phyloP scores from a whole-genome alignment of 2,329 filamentous ascomycete species.

The Penicillium fuscoglaucum region DNA sequence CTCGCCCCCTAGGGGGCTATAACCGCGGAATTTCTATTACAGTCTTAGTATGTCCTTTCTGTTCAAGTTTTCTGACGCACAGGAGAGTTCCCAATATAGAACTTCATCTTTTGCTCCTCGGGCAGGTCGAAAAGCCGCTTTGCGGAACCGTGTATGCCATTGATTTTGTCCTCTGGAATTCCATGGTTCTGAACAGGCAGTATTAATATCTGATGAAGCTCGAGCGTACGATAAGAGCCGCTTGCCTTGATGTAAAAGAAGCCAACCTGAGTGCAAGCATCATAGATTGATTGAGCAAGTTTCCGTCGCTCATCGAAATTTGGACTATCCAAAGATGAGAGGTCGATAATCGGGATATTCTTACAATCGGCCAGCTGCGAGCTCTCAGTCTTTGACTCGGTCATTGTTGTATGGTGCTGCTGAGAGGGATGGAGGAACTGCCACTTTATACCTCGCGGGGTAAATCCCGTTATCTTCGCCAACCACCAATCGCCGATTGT shows the following conservation, averaged over 20 bases:
- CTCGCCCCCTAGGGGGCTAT: conserved; percentile 27
- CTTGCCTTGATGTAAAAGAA: conserved; percentile 48
- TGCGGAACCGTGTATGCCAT: conserved; percentile 24
- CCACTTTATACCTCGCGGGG: conserved; percentile 1
- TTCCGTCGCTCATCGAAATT: conserved; percentile 37
- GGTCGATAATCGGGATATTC: conserved; percentile 48
- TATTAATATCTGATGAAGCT: neutral
- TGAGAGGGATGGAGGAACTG: neutral
- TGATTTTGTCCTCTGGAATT: conserved; percentile 19
- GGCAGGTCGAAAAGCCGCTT: conserved; percentile 45
- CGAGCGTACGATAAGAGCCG: accelerated
- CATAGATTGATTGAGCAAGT: conserved; percentile 45
- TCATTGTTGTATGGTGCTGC: neutral
- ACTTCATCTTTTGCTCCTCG: conserved; percentile 45
- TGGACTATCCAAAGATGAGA: conserved; percentile 43
- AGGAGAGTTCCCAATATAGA: conserved; percentile 36
- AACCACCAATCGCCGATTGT: neutral
- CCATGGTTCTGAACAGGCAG: conserved; percentile 23
- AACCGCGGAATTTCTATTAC: conserved; percentile 28
- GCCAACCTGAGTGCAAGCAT: conserved; percentile 41
- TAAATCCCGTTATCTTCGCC: conserved; percentile 4
- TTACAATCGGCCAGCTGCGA: conserved; percentile 20
- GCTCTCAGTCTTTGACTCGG: neutral
- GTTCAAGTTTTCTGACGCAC: neutral
- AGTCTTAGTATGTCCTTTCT: neutral